Percentiles rank a stretch among this genome's conserved stretches.
These are phyloP conservation scores for Aechmea fasciata DNA, from an alignment of 176 grass and related monocot species.

Conservation along the genomic window DNA sequence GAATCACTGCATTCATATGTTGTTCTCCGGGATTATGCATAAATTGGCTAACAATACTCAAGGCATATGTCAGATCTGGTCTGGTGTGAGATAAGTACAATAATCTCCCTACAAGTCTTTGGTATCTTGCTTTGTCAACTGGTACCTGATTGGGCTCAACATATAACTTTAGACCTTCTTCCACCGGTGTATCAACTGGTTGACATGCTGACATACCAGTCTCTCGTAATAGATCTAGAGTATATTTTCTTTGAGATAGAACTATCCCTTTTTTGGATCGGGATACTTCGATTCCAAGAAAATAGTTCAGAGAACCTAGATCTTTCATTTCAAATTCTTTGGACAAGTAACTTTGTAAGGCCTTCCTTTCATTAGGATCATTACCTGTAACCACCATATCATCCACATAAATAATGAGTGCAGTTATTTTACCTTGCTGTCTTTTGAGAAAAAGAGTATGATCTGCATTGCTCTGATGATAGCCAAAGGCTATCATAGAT, in stretches of 20 bases:
- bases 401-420: background rate
- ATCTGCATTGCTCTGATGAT: background rate
- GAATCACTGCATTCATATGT: constrained; percentile 1
- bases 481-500: background rate
- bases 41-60: constrained; percentile 5
- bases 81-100: constrained; percentile 14
- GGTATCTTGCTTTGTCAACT: background rate
- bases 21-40: constrained; percentile 2
- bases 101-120: constrained; percentile 14
- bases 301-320: constrained; percentile 4
- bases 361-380: background rate
- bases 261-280: background rate
- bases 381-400: background rate
- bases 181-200: background rate
- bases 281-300: constrained; percentile 12
- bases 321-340: constrained; percentile 11
- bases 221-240: constrained; percentile 8
- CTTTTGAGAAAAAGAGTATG: background rate
- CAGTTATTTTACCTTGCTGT: background rate
- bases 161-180: background rate
- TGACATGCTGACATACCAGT: background rate
- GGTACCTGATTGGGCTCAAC: background rate
- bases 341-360: background rate
- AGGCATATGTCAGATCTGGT: constrained; percentile 5
- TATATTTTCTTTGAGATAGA: constrained; percentile 10